Base-by-base conservation (phyloP, 345 rosid species). In the Syzygium aqueum region DNA sequence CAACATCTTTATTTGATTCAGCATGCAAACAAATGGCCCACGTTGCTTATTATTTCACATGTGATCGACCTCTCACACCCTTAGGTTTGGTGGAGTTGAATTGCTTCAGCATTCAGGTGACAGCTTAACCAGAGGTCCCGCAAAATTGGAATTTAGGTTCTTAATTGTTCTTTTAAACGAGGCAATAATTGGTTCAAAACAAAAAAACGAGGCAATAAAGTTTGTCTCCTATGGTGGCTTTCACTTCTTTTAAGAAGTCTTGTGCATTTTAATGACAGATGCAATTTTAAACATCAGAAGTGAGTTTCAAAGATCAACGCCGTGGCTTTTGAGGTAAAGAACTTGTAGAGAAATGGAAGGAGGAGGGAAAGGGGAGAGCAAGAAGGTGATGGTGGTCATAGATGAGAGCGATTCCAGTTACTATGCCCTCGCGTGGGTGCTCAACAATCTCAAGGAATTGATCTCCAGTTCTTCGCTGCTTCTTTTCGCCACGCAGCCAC, bases 321-420 rank as follows among this genome's bases (percentile, higher is more conserved):
- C 25, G 33, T 49, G 33, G 19, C 85, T 51, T 84, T 51, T 84
- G 53, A 51, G 57, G 85, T 50, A 9, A 22, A 28, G 52, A 84
- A 84, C 23, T 50, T 17, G 85, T n/a, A 9, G 80, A 73, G 80
- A 73, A 33, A 73, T 73, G 80, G 80, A 33, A 16, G 53, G 87
- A 77, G 80, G 89, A 77, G 80, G 89, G 37, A 61, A 61, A 59
- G 85, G 87, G 84, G 84, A 65, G 84, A 84, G 61, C 85, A 94
- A 88, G 89, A 93, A 92, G 67, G 92, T 93, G 88, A 93, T 94
- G 96, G 89, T 94, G 88, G 88, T 88, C 53, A 91, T 94, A 86
- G 96, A 93, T 52, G 95, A 93, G 90, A 90, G 80, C 50, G 91
- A 89, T 46, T 88, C 88, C 84, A 94, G 93, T 88, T 90, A 92